Percentiles rank a stretch among this genome's conserved stretches.
Conservation (phyloP, 1,284 basidiomycete genomes). For the Coniophora puteana region DNA sequence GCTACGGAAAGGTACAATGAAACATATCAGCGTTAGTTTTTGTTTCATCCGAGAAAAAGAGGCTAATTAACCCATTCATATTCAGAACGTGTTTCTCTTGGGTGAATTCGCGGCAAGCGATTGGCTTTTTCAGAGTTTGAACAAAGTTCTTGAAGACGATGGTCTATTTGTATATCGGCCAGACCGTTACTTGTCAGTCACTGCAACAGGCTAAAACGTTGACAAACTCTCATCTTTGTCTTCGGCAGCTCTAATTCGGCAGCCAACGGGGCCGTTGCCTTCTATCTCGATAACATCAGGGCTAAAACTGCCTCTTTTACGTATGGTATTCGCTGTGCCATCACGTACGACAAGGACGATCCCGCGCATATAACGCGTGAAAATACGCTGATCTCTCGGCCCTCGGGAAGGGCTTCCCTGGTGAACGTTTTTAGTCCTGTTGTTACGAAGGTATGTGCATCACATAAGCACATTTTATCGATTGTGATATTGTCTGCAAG, state of each 20-base stretch:
- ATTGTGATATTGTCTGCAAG: conserved; percentile 20
- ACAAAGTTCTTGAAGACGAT: conserved; percentile 22
- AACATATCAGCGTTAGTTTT: conserved; percentile 26
- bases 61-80: conserved; percentile 6
- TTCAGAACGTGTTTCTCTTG: conserved; percentile 35
- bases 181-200: conserved; percentile 40
- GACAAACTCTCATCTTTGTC: neutral
- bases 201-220: neutral
- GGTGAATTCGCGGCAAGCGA: conserved; percentile 38
- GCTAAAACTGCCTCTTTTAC: conserved; percentile 30
- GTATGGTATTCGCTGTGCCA: conserved; percentile 29
- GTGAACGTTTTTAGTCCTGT: conserved; percentile 30
- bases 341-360: conserved; percentile 24
- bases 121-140: conserved; percentile 30
- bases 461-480: neutral
- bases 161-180: conserved; percentile 37
- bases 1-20: conserved; percentile 25
- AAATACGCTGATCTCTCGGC: conserved; percentile 17
- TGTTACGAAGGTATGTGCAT: conserved; percentile 25
- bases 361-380: conserved; percentile 29
- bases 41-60: neutral
- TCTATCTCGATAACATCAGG: conserved; percentile 33
- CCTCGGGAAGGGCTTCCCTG: conserved; percentile 29
- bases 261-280: conserved; percentile 32
- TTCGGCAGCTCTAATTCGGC: conserved; percentile 27